Evolutionary conservation across 352 stramenopile species (phyloP), one percentile per base, ranked within the genome.

Genomic region (Blastocystis sp.): DNA sequence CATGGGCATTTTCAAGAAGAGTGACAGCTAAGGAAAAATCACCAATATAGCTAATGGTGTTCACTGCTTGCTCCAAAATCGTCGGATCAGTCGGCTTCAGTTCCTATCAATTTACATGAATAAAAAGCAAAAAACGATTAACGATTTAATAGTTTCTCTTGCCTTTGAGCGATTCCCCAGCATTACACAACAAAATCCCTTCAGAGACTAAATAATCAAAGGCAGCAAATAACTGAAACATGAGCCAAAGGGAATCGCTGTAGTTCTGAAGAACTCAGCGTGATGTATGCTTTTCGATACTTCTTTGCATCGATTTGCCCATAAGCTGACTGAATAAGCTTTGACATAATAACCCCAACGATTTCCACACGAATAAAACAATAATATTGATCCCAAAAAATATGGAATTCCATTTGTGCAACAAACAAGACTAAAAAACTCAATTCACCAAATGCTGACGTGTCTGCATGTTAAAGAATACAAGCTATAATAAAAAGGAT

Each of bases 271-370:
- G 73, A 84, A n/a, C 62, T 37, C 2, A 84, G 73, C 59, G 62
- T 84, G 15, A 37, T 69, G n/a, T 66, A 43, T 15, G 73, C 73
- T 41, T 84, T 84, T 55, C 68, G 64, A 29, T 53, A 84, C 29
- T 84, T 84, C n/a, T 50, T 6, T 53, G 73, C 59, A 43, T 84
- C 47, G 56, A 84, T 84, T 37, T 53, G 34, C 9, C 13, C 29
- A 23, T 84, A 84, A 37, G 73, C 73, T n/a, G 43, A 54, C 39
- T 84, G 73, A 43, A 84, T 84, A 23, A 84, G 55, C 20, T 84
- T 84, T 66, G 73, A 84, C 73, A 84, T 84, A n/a, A 8, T 15
- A 23, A 4, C 41, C 11, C 50, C 11, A 59, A 59, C 20, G 20
- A 59, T n/a, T 59, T 59, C 20, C 11, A n/a, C 13, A n/a, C 11